These are phyloP conservation scores for Coprinopsis strossmayeri DNA, from an alignment of 768 basidiomycete genomes.

Conservation along the genomic window DNA sequence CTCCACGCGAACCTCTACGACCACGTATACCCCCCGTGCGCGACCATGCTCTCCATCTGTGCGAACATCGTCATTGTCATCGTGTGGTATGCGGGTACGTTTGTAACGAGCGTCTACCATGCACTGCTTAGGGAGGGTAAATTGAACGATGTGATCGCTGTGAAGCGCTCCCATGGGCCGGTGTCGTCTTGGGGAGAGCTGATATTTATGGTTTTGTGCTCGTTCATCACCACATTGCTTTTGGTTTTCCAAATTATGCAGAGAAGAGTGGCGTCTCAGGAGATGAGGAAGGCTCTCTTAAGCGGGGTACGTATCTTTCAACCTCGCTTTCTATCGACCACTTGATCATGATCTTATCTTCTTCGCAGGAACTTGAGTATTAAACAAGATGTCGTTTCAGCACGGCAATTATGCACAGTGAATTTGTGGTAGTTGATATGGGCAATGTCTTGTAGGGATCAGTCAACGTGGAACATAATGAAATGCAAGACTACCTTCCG, in stretches of 20 bases:
- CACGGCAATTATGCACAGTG: too few species aligned
- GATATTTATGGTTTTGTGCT: background rate
- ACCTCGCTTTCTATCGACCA: background rate
- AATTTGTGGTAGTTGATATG: background rate
- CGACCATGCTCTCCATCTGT: background rate
- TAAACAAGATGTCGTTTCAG: too few species aligned
- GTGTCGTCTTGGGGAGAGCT: background rate
- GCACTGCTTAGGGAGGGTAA: background rate
- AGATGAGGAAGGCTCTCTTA: background rate
- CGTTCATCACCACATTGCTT: background rate
- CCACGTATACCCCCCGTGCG: background rate
- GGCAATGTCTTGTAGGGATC: background rate
- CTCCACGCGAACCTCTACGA: background rate
- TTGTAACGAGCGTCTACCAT: background rate
- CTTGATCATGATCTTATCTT: background rate
- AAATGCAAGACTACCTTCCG: too few species aligned
- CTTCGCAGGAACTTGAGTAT: background rate
- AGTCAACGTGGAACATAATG: background rate
- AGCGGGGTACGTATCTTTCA: background rate
- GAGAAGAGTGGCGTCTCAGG: background rate
- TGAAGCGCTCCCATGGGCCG: background rate
- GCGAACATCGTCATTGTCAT: background rate
- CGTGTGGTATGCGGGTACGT: background rate
- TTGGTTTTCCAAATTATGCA: background rate
- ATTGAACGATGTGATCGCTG: background rate